Conservation (phyloP, 2,329 filamentous ascomycete species). For the Plenodomus tracheiphilus region DNA sequence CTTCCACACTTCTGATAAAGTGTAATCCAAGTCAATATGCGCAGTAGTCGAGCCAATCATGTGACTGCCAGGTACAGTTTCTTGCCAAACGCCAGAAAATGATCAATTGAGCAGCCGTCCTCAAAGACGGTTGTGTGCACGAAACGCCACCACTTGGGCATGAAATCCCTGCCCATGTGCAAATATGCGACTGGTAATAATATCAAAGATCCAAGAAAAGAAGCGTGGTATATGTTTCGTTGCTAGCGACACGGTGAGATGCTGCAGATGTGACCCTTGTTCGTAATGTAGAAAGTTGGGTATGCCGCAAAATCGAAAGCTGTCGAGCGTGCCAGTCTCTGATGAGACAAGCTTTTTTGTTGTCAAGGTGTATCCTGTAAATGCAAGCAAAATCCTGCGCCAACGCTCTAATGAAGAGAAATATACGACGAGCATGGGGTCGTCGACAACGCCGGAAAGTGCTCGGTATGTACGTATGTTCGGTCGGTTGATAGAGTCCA, state of each 20-base stretch:
- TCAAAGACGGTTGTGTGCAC: constrained; percentile 20
- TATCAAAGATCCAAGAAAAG: constrained; percentile 29
- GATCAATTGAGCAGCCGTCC: constrained; percentile 14
- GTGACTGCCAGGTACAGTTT: not conserved
- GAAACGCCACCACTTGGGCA: constrained; percentile 37
- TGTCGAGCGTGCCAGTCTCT: constrained; percentile 28
- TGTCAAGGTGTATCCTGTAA: constrained; percentile 16
- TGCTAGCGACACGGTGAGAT: constrained; percentile 1
- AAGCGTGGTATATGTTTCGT: not conserved
- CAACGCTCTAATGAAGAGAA: constrained; percentile 13
- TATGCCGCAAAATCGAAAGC: constrained; percentile 15
- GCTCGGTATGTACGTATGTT: constrained; percentile 12
- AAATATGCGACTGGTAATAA: constrained; percentile 40
- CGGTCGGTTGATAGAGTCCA: not conserved
- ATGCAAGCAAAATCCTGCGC: constrained; percentile 31
- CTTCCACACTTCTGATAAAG: constrained; percentile 37
- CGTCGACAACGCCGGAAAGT: not conserved
- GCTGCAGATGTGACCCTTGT: not conserved
- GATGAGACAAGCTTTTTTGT: constrained; percentile 24
- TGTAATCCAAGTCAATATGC: constrained; percentile 18
- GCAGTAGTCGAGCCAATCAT: not conserved
- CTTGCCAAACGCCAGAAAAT: constrained; percentile 25
- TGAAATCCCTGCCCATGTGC: constrained; percentile 32
- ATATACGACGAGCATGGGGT: not conserved
- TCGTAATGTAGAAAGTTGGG: not conserved